Evolutionary conservation across 345 rosid species (phyloP).

Genomic region (Arabidopsis thaliana): DNA sequence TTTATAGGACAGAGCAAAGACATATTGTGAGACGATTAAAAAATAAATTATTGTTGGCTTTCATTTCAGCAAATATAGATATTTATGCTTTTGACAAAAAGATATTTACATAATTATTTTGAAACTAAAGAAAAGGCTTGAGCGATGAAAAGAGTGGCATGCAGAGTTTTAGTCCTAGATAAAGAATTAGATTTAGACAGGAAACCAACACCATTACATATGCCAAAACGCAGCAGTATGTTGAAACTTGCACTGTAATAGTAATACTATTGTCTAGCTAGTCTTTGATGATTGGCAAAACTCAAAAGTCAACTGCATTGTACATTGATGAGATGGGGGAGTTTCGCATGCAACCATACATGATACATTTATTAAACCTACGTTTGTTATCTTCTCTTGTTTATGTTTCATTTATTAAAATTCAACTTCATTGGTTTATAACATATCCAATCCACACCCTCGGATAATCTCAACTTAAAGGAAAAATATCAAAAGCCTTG

Average conservation of each 20-base stretch:
- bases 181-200: slow-evolving; percentile 14
- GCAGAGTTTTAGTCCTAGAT: slow-evolving; percentile 1
- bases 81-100: too few species aligned
- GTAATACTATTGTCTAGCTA: too few species aligned
- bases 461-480: background rate
- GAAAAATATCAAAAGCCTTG: background rate
- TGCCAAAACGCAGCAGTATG: slow-evolving; percentile 5
- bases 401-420: background rate
- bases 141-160: slow-evolving; percentile 12
- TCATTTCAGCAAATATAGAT: background rate
- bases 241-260: background rate
- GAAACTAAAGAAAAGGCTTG: too few species aligned
- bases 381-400: background rate
- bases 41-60: background rate
- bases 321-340: slow-evolving; percentile 32
- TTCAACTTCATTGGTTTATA: slow-evolving; percentile 13
- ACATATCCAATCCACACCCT: slow-evolving; percentile 7
- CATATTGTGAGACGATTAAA: too few species aligned
- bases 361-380: background rate
- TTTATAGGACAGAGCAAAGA: slow-evolving; percentile 30
- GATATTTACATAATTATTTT: too few species aligned
- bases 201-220: slow-evolving; percentile 20
- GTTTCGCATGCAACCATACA: slow-evolving; percentile 37
- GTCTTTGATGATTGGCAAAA: too few species aligned
- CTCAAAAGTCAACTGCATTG: slow-evolving; percentile 37